Conservation (phyloP, 108 stramenopile genomes). For the Nitzschia sp. region DNA sequence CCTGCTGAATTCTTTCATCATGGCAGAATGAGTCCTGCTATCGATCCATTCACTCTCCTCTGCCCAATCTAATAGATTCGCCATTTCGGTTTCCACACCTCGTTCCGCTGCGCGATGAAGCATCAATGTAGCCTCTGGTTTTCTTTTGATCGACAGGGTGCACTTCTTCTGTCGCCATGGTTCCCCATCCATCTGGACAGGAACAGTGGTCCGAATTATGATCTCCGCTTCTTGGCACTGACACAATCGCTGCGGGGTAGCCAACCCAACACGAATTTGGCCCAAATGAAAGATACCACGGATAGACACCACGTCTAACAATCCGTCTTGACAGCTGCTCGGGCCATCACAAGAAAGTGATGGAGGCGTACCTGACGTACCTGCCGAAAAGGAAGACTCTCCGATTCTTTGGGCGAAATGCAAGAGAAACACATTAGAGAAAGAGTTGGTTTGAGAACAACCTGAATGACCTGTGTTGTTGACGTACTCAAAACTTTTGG, state of each 20-base stretch:
- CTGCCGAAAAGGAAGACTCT: no score
- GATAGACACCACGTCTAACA: constrained; percentile 82
- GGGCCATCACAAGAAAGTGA: constrained; percentile 70
- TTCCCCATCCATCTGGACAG: constrained; percentile 89
- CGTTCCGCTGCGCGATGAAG: constrained; percentile 74
- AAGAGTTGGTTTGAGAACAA: no score
- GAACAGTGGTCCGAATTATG: constrained; percentile 63
- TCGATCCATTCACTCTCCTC: constrained; percentile 66
- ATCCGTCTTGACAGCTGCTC: constrained; percentile 84
- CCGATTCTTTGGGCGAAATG: no score
- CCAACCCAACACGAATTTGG: constrained; percentile 84
- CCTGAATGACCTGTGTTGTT: no score
- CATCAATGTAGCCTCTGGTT: constrained; percentile 70
- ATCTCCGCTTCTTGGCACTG: constrained; percentile 78
- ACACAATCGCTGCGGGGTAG: constrained; percentile 70
- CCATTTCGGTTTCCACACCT: constrained; percentile 83
- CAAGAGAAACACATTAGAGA: no score
- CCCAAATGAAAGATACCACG: constrained; percentile 85
- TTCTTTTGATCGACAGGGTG: constrained; percentile 54
- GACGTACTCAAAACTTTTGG: no score
- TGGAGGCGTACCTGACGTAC: no score
- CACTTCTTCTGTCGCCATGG: constrained; percentile 78
- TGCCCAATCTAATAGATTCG: constrained; percentile 79
- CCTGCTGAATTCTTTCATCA: constrained; percentile 83
- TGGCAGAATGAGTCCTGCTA: constrained; percentile 45